Percentiles rank a stretch among this genome's conserved stretches.
These are phyloP conservation scores for Hypoxylon rubiginosum DNA, from an alignment of 2,329 filamentous ascomycete species.

Conservation along the genomic window DNA sequence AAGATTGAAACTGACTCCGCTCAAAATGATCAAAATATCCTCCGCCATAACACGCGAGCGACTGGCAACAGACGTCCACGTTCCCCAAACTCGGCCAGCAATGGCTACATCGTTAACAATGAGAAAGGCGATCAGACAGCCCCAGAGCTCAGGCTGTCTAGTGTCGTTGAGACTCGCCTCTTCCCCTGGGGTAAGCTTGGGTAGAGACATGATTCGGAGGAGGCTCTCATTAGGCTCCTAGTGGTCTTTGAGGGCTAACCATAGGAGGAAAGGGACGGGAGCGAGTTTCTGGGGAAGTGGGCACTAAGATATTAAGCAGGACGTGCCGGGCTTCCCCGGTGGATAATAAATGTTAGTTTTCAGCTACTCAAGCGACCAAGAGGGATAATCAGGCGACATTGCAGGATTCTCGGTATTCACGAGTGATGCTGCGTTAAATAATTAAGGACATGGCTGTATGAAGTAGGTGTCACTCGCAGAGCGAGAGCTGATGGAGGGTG, in stretches of 20 bases:
- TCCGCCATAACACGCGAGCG: constrained; percentile 42
- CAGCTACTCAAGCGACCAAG: not conserved
- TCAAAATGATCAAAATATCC: constrained; percentile 42
- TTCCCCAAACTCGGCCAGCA: constrained; percentile 44
- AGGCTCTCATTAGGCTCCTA: constrained; percentile 10
- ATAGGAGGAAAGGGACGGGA: not conserved
- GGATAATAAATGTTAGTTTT: constrained; percentile 14
- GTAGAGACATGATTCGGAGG: constrained; percentile 29
- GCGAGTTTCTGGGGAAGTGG: constrained; percentile 10
- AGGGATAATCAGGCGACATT: constrained; percentile 1
- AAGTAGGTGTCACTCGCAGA: constrained; percentile 22
- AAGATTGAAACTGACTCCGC: constrained; percentile 40
- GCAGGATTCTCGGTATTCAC: not conserved
- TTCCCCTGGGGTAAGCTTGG: constrained; percentile 25
- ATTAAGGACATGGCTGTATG: constrained; percentile 11
- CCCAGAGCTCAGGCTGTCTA: constrained; percentile 44
- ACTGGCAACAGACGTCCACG: constrained; percentile 38
- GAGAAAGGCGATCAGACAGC: constrained; percentile 43
- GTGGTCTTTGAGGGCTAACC: constrained; percentile 3
- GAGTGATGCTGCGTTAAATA: not conserved
- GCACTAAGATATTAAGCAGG: not conserved
- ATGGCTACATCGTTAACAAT: constrained; percentile 43
- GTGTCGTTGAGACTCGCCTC: constrained; percentile 37
- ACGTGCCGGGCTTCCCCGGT: not conserved
- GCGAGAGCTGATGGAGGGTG: constrained; percentile 1